Percentiles rank a stretch among this genome's conserved stretches.
Conservation (phyloP, 2,329 filamentous ascomycete species). For the Nemania sp. region DNA sequence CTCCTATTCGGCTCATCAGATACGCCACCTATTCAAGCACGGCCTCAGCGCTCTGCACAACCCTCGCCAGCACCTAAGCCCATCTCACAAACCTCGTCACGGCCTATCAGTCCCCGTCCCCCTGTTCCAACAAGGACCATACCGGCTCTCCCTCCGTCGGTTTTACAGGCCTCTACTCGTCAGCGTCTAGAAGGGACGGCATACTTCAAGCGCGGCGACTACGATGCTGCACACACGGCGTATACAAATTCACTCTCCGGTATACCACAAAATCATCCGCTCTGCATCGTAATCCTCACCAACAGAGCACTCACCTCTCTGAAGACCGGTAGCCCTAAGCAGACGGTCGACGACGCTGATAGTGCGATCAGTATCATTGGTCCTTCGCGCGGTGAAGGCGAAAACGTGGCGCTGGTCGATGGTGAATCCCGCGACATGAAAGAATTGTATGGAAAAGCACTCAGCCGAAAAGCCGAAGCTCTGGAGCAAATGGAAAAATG, state of each 20-base stretch:
- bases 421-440: constrained; percentile 80
- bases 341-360: constrained; percentile 83
- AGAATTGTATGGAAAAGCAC: constrained; percentile 89
- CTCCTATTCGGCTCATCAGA: constrained; percentile 61
- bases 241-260: constrained; percentile 77
- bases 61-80: constrained; percentile 45
- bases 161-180: constrained; percentile 74
- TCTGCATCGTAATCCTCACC: constrained; percentile 85
- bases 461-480: constrained; percentile 93
- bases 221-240: constrained; percentile 78
- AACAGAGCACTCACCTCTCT: constrained; percentile 89
- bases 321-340: constrained; percentile 90
- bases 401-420: constrained; percentile 71
- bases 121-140: constrained; percentile 54
- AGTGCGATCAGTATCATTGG: constrained; percentile 80
- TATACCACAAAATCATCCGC: constrained; percentile 77
- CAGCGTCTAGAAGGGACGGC: constrained; percentile 80
- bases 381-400: constrained; percentile 73
- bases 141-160: constrained; percentile 69
- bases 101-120: constrained; percentile 50
- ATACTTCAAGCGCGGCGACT: constrained; percentile 94
- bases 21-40: constrained; percentile 35
- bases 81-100: constrained; percentile 45
- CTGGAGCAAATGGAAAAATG: constrained; percentile 95
- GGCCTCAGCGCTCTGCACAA: constrained; percentile 33